Conservation (phyloP, 768 basidiomycete species). For the Rhizopogon salebrosus region DNA sequence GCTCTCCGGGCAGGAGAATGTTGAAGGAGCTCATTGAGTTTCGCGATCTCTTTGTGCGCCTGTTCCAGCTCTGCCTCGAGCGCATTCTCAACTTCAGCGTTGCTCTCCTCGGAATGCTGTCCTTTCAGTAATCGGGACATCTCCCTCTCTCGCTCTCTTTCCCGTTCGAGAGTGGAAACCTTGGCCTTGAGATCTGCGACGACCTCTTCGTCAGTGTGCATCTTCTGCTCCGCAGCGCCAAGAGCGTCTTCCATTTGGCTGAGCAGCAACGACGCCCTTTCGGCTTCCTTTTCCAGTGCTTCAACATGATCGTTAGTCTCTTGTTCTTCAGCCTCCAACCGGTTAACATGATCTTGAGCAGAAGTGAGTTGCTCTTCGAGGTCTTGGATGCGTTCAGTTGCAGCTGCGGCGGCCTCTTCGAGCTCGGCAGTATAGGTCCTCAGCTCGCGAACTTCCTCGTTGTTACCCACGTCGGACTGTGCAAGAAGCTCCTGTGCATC, state of each 20-base stretch:
- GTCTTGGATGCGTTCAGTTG: slow-evolving; percentile 46
- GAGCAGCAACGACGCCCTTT: slow-evolving; percentile 50
- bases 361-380: slow-evolving; percentile 52
- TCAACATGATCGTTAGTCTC: slow-evolving; percentile 45
- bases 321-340: slow-evolving; percentile 40
- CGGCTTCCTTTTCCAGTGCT: slow-evolving; percentile 46
- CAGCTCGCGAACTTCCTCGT: slow-evolving; percentile 32
- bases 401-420: slow-evolving; percentile 51
- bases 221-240: slow-evolving; percentile 68
- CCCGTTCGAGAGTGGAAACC: slow-evolving; percentile 53
- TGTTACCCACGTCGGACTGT: slow-evolving; percentile 18
- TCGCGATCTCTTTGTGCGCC: slow-evolving; percentile 71
- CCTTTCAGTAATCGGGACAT: slow-evolving; percentile 15
- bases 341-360: slow-evolving; percentile 40
- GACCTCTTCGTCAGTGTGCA: slow-evolving; percentile 54
- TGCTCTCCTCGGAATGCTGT: slow-evolving; percentile 26
- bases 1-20: slow-evolving; percentile 76
- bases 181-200: slow-evolving; percentile 47
- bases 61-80: slow-evolving; percentile 75
- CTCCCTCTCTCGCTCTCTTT: slow-evolving; percentile 35
- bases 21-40: slow-evolving; percentile 57
- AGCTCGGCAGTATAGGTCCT: slow-evolving; percentile 53
- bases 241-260: slow-evolving; percentile 73
- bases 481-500: slow-evolving; percentile 22
- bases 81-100: slow-evolving; percentile 52